phyloP scores from a whole-genome alignment of 345 rosid species.

The Noccaea bulbosa region DNA sequence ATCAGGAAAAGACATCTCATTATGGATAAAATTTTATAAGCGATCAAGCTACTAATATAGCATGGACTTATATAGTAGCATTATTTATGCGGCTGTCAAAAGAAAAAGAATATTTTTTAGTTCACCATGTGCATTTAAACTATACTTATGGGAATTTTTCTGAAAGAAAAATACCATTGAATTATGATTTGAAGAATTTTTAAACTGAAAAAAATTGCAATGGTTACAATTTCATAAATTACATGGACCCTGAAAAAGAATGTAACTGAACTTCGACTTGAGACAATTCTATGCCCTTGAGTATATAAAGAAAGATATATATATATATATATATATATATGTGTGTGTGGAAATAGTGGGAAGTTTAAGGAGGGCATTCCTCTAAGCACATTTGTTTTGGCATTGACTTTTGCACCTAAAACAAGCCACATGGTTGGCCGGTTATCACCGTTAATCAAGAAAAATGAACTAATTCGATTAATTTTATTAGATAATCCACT shows the following conservation, averaged over 20 bases:
- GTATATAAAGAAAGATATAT: not conserved
- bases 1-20: slow-evolving; percentile 25
- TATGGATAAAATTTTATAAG: slow-evolving; percentile 5
- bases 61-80: not conserved
- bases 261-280: not conserved
- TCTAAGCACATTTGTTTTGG: slow-evolving; percentile 34
- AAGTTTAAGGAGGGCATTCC: slow-evolving; percentile 36
- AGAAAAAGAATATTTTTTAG: not conserved
- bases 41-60: not conserved
- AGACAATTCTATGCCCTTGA: slow-evolving; percentile 7
- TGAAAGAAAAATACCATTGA: not conserved
- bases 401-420: slow-evolving; percentile 40
- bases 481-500: slow-evolving; percentile 19
- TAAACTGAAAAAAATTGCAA: not conserved
- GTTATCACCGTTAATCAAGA: slow-evolving; percentile 42
- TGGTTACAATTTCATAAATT: not conserved
- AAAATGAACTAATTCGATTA: slow-evolving; percentile 31
- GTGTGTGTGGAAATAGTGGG: slow-evolving; percentile 32
- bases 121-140: slow-evolving; percentile 8
- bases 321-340: not conserved
- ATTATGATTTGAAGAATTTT: not conserved
- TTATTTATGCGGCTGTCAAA: not conserved
- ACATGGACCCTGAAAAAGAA: not conserved
- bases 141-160: not conserved
- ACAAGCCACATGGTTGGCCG: slow-evolving; percentile 38